phyloP scores from a whole-genome alignment of 1,139 yeast genomes.

The Nakaseomyces uthaithaninus region DNA sequence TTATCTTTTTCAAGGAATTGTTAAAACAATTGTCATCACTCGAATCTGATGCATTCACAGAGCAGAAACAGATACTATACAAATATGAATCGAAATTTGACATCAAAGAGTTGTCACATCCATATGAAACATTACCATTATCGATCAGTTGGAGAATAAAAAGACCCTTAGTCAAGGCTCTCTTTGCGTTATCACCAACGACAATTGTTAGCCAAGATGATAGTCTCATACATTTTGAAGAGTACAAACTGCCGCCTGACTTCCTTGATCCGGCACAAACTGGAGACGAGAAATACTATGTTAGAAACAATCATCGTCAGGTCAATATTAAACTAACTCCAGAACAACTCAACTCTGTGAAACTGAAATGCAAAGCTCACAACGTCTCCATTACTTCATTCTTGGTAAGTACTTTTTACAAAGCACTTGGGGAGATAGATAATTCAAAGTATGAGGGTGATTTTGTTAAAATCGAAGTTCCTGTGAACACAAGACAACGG shows the following conservation, averaged over 20 bases:
- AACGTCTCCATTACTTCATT: slow-evolving; percentile 23
- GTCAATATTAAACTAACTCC: slow-evolving; percentile 14
- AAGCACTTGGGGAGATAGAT: slow-evolving; percentile 12
- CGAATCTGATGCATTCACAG: neutral
- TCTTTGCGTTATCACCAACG: slow-evolving; percentile 14
- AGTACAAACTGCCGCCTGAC: slow-evolving; percentile 17
- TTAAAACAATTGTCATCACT: slow-evolving; percentile 11
- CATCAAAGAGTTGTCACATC: slow-evolving; percentile 10
- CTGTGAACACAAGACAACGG: slow-evolving; percentile 23
- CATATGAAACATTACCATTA: slow-evolving; percentile 18
- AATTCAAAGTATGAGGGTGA: slow-evolving; percentile 13
- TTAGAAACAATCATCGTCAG: slow-evolving; percentile 21
- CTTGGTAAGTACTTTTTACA: slow-evolving; percentile 16
- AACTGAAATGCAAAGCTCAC: slow-evolving; percentile 18
- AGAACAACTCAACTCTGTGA: slow-evolving; percentile 11
- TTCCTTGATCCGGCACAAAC: slow-evolving; percentile 9
- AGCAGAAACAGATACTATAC: slow-evolving; percentile 6
- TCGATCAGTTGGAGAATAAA: slow-evolving; percentile 16
- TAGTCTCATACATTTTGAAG: slow-evolving; percentile 16
- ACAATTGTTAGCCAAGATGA: slow-evolving; percentile 10
- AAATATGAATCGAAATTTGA: neutral
- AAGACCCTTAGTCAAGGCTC: slow-evolving; percentile 11
- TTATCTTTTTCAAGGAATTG: slow-evolving; percentile 19
- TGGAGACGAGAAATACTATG: slow-evolving; percentile 5
- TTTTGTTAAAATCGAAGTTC: slow-evolving; percentile 19